phyloP scores from a whole-genome alignment of 2,329 filamentous ascomycete genomes.

The Fusarium pseudocircinatum region DNA sequence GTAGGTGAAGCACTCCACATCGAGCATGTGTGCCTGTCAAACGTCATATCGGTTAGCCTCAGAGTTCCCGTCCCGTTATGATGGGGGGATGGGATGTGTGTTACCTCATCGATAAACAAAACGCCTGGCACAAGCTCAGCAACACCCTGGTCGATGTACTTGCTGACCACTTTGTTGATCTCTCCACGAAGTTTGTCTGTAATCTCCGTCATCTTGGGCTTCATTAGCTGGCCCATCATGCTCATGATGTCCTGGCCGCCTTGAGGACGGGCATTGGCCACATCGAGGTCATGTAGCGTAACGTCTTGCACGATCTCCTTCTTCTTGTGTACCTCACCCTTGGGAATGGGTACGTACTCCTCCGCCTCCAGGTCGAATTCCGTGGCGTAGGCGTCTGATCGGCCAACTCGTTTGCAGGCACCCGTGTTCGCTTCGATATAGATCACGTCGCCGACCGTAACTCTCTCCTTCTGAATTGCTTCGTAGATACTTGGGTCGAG shows the following conservation, averaged over 20 bases:
- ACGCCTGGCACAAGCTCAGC: constrained; percentile 98
- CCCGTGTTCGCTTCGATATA: constrained; percentile 99
- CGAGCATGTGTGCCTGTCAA: constrained; percentile 94
- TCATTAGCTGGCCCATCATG: constrained; percentile 99
- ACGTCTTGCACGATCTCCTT: constrained; percentile 99
- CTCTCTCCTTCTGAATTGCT: constrained; percentile 97
- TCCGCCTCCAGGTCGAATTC: constrained; percentile 99
- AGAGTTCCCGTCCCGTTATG: constrained; percentile 29
- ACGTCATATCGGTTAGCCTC: constrained; percentile 34
- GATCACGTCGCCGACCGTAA: constrained; percentile 95
- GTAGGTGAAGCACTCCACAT: constrained; percentile 99
- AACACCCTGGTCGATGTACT: constrained; percentile 98
- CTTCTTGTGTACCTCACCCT: constrained; percentile 99
- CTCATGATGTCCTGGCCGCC: constrained; percentile 99
- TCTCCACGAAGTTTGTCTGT: constrained; percentile 95
- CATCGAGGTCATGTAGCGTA: constrained; percentile 94
- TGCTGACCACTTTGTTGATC: constrained; percentile 99
- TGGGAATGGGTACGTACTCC: constrained; percentile 98
- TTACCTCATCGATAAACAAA: constrained; percentile 97
- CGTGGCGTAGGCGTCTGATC: constrained; percentile 96
- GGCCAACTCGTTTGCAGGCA: constrained; percentile 94
- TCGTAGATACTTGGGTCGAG: constrained; percentile 99
- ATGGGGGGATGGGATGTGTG: constrained; percentile 10
- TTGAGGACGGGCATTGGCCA: constrained; percentile 94
- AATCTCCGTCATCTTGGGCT: constrained; percentile 99